Percentiles rank a stretch among this genome's conserved stretches.
Evolutionary conservation across 2,329 filamentous ascomycete genomes (phyloP).

Genomic region (Exserohilum turcica): DNA sequence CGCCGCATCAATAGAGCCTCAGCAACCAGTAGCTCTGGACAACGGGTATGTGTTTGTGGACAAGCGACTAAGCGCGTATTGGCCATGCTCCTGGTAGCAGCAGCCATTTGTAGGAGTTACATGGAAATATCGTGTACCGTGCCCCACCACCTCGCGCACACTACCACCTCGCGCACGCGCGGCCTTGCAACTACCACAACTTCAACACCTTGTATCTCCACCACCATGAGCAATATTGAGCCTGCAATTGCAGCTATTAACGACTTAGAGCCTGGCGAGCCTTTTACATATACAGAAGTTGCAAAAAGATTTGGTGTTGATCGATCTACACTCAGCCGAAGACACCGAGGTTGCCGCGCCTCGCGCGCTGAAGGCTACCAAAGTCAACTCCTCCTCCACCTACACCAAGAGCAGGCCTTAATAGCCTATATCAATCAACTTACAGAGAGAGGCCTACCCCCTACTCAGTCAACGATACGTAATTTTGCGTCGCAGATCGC

Average conservation of each 20-base stretch:
- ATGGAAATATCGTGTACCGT: too few species aligned
- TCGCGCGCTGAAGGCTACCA: not conserved
- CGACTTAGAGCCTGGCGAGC: not conserved
- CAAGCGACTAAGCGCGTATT: too few species aligned
- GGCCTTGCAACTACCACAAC: conserved; percentile 6
- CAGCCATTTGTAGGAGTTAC: too few species aligned
- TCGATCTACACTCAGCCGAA: not conserved
- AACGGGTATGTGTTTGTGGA: too few species aligned
- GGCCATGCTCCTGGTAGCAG: too few species aligned
- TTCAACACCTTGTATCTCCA: conserved; percentile 9
- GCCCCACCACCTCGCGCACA: not conserved
- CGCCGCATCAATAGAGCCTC: too few species aligned
- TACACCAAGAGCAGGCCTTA: conserved; percentile 8
- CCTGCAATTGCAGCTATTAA: not conserved
- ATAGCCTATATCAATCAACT: conserved; percentile 7
- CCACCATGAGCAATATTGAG: not conserved
- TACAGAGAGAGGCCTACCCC: not conserved
- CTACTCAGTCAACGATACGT: not conserved
- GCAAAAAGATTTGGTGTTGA: not conserved
- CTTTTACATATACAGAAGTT: not conserved
- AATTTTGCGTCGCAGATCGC: not conserved
- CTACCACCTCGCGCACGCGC: conserved; percentile 13
- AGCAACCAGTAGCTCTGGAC: too few species aligned
- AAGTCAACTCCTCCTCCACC: not conserved
- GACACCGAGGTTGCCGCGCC: not conserved